phyloP scores from a whole-genome alignment of 805 yeast genomes.

The Saturnispora halmiae region DNA sequence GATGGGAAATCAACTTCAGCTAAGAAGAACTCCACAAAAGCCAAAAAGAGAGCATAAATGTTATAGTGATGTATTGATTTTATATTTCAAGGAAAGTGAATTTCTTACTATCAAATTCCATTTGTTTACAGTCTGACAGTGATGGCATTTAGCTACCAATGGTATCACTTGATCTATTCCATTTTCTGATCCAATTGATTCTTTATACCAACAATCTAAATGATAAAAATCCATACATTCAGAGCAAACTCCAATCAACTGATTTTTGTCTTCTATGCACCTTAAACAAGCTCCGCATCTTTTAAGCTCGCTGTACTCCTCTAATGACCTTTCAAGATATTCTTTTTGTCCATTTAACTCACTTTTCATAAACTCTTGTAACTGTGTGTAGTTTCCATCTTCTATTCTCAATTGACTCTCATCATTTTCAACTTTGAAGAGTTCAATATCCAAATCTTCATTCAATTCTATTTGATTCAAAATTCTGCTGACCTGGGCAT shows the following conservation, averaged over 20 bases:
- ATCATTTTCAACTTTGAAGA: no score
- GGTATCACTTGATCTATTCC: slow-evolving; percentile 20
- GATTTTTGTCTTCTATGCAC: slow-evolving; percentile 12
- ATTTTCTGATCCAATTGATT: slow-evolving; percentile 8
- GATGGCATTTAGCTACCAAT: slow-evolving; percentile 20
- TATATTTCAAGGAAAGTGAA: slow-evolving; percentile 8
- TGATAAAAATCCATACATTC: slow-evolving; percentile 28
- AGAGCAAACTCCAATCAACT: slow-evolving; percentile 18
- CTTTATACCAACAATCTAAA: slow-evolving; percentile 28
- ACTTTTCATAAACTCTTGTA: slow-evolving; percentile 17
- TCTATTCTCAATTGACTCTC: no score
- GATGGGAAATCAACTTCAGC: slow-evolving; percentile 15
- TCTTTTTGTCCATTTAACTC: slow-evolving; percentile 11
- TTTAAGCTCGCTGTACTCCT: slow-evolving; percentile 6
- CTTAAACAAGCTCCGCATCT: slow-evolving; percentile 16
- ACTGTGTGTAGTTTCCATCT: slow-evolving; percentile 26
- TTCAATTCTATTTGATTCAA: no score
- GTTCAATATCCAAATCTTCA: slow-evolving; percentile 8
- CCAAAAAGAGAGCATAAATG: slow-evolving; percentile 18
- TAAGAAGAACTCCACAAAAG: slow-evolving; percentile 23
- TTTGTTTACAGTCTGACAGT: slow-evolving; percentile 21
- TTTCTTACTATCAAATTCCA: slow-evolving; percentile 26
- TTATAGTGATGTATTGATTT: background rate
- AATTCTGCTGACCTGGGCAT: slow-evolving; percentile 15
- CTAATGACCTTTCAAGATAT: slow-evolving; percentile 15